These are phyloP conservation scores for Pythium coloratum DNA, from an alignment of 352 stramenopile genomes.

Conservation along the genomic window DNA sequence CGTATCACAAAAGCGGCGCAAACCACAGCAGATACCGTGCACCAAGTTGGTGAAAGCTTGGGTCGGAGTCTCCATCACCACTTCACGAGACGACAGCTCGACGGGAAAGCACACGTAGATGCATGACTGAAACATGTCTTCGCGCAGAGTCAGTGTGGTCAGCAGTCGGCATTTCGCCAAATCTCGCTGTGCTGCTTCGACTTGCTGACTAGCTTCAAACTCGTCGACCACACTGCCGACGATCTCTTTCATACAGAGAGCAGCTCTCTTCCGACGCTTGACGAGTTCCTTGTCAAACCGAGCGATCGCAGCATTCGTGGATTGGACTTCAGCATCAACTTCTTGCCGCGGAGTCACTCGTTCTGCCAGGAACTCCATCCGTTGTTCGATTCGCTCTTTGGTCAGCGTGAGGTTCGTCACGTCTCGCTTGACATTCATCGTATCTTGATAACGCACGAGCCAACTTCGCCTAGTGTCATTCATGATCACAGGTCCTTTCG, in stretches of 20 bases:
- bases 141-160: slow-evolving; percentile 21
- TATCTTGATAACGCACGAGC: slow-evolving; percentile 31
- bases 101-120: slow-evolving; percentile 39
- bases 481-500: slow-evolving; percentile 40
- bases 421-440: slow-evolving; percentile 29
- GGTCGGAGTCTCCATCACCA: neutral
- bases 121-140: slow-evolving; percentile 27
- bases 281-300: slow-evolving; percentile 37
- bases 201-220: slow-evolving; percentile 18
- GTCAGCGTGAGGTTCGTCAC: slow-evolving; percentile 12
- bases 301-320: slow-evolving; percentile 25
- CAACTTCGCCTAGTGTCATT: slow-evolving; percentile 39
- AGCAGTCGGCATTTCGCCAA: slow-evolving; percentile 24
- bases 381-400: slow-evolving; percentile 22
- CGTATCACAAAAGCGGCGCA: slow-evolving; percentile 34
- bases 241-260: slow-evolving; percentile 37
- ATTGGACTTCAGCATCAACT: slow-evolving; percentile 21
- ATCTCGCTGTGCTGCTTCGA: slow-evolving; percentile 19
- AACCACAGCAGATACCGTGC: slow-evolving; percentile 31
- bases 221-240: slow-evolving; percentile 20
- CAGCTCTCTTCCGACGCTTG: slow-evolving; percentile 35
- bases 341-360: neutral
- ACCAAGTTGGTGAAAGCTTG: slow-evolving; percentile 15
- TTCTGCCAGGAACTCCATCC: slow-evolving; percentile 20
- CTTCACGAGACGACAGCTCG: slow-evolving; percentile 18